Conservation (phyloP, 495 filamentous ascomycete genomes). For the Aspergillus coremiiformis region DNA sequence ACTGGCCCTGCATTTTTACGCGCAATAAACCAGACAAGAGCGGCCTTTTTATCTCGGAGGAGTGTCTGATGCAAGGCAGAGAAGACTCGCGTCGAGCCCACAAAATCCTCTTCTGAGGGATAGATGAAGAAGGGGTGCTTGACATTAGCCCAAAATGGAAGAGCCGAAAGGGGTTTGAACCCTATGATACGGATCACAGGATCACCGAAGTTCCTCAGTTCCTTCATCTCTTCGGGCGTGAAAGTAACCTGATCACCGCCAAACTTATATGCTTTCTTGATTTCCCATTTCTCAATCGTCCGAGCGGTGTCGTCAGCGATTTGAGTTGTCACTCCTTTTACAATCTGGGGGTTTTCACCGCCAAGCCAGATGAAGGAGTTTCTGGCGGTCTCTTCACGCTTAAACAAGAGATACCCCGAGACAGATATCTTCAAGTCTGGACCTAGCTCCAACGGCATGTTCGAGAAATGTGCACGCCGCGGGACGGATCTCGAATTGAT, state of each 20-base stretch:
- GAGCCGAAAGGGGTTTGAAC: constrained; percentile 72
- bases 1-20: constrained; percentile 69
- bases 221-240: constrained; percentile 68
- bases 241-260: constrained; percentile 87
- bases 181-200: constrained; percentile 85
- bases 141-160: constrained; percentile 79
- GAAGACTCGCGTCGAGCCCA: constrained; percentile 90
- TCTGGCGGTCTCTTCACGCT: constrained; percentile 68
- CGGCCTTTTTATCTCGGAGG: constrained; percentile 66
- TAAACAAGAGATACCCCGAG: constrained; percentile 85
- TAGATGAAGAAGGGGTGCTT: constrained; percentile 89
- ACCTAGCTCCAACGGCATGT: constrained; percentile 76
- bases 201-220: constrained; percentile 69
- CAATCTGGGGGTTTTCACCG: constrained; percentile 77
- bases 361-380: constrained; percentile 81
- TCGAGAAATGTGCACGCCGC: constrained; percentile 81
- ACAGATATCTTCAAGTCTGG: constrained; percentile 80
- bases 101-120: constrained; percentile 79
- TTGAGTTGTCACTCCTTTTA: constrained; percentile 59
- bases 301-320: constrained; percentile 68
- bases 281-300: constrained; percentile 69
- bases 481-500: constrained; percentile 86
- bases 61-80: constrained; percentile 86
- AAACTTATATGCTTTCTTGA: constrained; percentile 92
- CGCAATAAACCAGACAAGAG: constrained; percentile 81